Evolutionary conservation across 1,139 yeast species (phyloP), one percentile per base, ranked within the genome.

Genomic region (Yamadazyma membranifaciens): DNA sequence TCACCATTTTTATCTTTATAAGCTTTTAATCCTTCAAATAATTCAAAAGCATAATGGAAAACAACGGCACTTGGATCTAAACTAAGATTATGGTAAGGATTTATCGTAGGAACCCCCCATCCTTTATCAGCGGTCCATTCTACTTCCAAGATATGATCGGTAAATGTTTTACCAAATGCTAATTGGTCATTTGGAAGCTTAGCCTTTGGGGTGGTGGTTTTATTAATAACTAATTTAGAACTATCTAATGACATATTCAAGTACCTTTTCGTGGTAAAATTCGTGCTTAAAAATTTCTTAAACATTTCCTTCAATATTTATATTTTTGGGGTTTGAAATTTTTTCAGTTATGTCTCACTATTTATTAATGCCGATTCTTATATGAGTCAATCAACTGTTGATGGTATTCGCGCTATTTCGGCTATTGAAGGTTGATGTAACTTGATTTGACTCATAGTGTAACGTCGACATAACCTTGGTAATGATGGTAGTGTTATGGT

Each of bases 21-120:
- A 6, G 98, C 98, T 73, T 92, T 92, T 75, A 92, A 75, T 50
- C 98, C 98, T 72, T 92, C 98, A 55, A 92, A 92, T 50, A 92
- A 78, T 64, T 89, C 96, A 59, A 92, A 92, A 1, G 96, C 92
- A 57, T 92, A 92, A 68, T 92, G 98, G 66, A 92, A 81, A 28
- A 91, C 98, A 57, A 83, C 78, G 10, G 94, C 67, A 11, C 97
- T 82, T 29, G 98, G 98, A 56, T 89, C 96, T 43, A 92, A 65
- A 14, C 70, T 55, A 44, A 92, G 67, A 38, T 80, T 78, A 43
- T 83, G 92, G 65, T 87, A 89, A 26, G 98, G 97, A 53, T 78
- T 78, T 60, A 92, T 91, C 56, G 78, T 78, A 33, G 98, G 98
- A 22, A 76, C 66, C 11, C 71, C 84, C 98, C 98, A 92, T 35